Base-by-base conservation (phyloP, 805 yeast species). In the Metschnikowia kunwiensis region DNA sequence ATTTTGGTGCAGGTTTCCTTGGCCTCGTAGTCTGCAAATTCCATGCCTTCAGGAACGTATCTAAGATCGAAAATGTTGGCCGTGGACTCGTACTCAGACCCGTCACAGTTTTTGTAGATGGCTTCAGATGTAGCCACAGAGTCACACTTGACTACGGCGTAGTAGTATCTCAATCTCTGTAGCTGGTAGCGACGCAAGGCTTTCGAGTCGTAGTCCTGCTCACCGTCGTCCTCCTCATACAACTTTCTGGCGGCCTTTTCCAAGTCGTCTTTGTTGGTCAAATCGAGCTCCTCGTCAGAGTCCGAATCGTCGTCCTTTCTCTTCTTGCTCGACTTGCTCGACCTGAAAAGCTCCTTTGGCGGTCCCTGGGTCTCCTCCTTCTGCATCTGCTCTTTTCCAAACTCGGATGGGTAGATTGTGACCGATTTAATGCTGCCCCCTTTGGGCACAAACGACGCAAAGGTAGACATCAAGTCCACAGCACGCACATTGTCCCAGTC, bases 401-500 rank as follows among this genome's bases (percentile, higher is more conserved):
- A 93, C 53, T 93, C 95, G 42, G 95, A 84, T 19, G 96, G 95
- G 51, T 72, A 87, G 8, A 93, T 78, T 5, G 77, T 55, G 7
- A 93, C 81, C n/a, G 79, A 76, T 29, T 64, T 57, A 36, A 91
- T 82, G 29, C 68, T 65, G 1, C 95, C 94, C 23, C 75, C 80
- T 15, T 77, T 61, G 13, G 96, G 96, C 15, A 85, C 80, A 63
- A 91, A 93, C 37, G 95, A 78, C 6, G 80, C 65, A 51, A 91
- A 87, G 0, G 97, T 82, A 4, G 95, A 95, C 82, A 86, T 77
- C 45, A 91, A 65, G 57, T 93, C 97, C 4, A 77, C 77, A 0
- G 97, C 84, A 30, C 78, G 75, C n/a, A 93, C 73, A 54, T 93
- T 85, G 51, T 93, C 98, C 98, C 98, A 93, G 57, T 93, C 98